Evolutionary conservation across 805 yeast species (phyloP), one percentile per base, ranked within the genome.

Genomic region (Candida nanaspora): DNA sequence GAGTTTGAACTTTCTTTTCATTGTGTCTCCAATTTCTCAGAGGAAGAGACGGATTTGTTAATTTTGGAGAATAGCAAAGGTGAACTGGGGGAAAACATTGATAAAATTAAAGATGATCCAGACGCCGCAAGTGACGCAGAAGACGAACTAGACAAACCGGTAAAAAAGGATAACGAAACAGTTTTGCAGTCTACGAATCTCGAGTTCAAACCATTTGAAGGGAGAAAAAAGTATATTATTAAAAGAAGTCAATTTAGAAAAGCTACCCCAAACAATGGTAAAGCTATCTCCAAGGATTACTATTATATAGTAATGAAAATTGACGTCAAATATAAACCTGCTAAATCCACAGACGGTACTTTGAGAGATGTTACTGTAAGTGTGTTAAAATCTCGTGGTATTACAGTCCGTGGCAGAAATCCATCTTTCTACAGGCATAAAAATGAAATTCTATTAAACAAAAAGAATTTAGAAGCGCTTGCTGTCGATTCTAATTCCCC

Each of bases 321-420:
- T 6, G 27, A 47, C 32, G 41, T 29, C 39, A 19, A 30, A 15
- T n/a, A 34, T 38, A 8, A 28, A 23, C 19, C 23, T 10, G 19
- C 38, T 38, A 8, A 28, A 23, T 19, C 23, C 9, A 22, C 38
- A 20, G 27, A 15, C 9, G 42, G 37, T 18, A 18, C 15, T 18
- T 11, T 31, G 4, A 31, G 19, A 31, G 5, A 21, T 8, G 16
- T 31, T 18, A 31, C 22, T 18, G 21, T 37, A 3, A n/a, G 11
- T 15, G 3, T 11, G 2, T 44, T 61, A n/a, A 46, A 49, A 30
- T 58, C 68, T 0, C 49, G 68, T 27, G 79, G 79, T 1, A 70
- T 78, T 3, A 72, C 74, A 13, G 82, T 77, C 8, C 56, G 83
- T 45, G 83, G 83, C 3, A 56, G 82, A 39, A 78, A 77, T 47